Evolutionary conservation across 2,329 filamentous ascomycete genomes (phyloP).

Genomic region (Monilinia fructicola): DNA sequence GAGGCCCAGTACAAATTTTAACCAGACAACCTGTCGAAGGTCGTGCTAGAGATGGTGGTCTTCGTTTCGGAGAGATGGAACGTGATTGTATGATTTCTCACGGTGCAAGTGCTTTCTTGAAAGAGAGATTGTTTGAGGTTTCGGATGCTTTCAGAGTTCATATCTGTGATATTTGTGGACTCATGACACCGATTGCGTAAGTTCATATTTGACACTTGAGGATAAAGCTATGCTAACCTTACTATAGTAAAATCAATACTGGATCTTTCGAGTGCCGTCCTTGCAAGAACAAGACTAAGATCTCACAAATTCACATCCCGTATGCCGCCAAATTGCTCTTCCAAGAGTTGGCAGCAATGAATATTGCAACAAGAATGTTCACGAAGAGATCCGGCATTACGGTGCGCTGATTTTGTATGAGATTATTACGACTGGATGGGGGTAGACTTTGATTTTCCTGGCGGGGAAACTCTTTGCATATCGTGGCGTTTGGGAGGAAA

Average conservation of each 20-base stretch:
- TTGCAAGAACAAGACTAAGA: slow-evolving; percentile 99
- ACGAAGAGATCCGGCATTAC: slow-evolving; percentile 78
- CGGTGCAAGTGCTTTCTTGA: slow-evolving; percentile 92
- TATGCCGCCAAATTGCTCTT: slow-evolving; percentile 98
- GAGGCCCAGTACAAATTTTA: slow-evolving; percentile 94
- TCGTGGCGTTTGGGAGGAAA: slow-evolving; percentile 37
- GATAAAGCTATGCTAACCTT: background rate
- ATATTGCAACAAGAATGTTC: slow-evolving; percentile 97
- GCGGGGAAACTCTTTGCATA: slow-evolving; percentile 35
- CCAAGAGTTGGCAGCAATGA: slow-evolving; percentile 97
- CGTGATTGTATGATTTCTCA: slow-evolving; percentile 99
- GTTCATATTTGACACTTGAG: slow-evolving; percentile 44
- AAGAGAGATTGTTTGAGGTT: slow-evolving; percentile 95
- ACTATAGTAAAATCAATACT: slow-evolving; percentile 79
- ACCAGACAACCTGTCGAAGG: slow-evolving; percentile 97
- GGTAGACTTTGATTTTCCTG: slow-evolving; percentile 18
- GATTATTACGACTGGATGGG: slow-evolving; percentile 25
- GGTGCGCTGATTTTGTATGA: slow-evolving; percentile 53
- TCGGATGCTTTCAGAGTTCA: slow-evolving; percentile 98
- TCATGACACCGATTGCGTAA: slow-evolving; percentile 99
- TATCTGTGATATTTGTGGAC: slow-evolving; percentile 95
- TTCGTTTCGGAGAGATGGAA: slow-evolving; percentile 99
- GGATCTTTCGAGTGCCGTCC: slow-evolving; percentile 95
- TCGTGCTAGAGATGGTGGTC: slow-evolving; percentile 94
- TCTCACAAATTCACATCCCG: slow-evolving; percentile 95